phyloP scores from a whole-genome alignment of 2,329 filamentous ascomycete species.

The Scytalidium sp. region DNA sequence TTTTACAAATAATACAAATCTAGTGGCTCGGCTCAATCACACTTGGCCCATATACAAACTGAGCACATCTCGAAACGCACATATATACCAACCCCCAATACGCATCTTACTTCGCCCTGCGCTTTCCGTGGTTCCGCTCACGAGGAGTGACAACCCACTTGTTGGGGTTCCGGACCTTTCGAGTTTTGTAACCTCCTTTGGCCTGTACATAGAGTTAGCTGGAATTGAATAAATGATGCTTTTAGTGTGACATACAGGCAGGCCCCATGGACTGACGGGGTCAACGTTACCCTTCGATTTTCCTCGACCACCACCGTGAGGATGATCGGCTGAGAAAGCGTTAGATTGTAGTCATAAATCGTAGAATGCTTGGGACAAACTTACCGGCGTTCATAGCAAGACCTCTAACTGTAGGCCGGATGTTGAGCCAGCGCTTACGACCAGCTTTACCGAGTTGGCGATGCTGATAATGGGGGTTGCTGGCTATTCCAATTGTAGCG shows the following conservation, averaged over 20 bases:
- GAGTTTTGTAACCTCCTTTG: slow-evolving; percentile 90
- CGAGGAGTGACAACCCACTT: slow-evolving; percentile 84
- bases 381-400: slow-evolving; percentile 95
- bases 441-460: slow-evolving; percentile 92
- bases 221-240: background rate
- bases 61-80: background rate
- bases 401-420: slow-evolving; percentile 92
- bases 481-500: slow-evolving; percentile 89
- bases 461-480: slow-evolving; percentile 90
- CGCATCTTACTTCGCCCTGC: slow-evolving; percentile 59
- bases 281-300: slow-evolving; percentile 98
- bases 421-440: slow-evolving; percentile 88
- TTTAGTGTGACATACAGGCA: slow-evolving; percentile 64
- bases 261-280: slow-evolving; percentile 95
- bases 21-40: background rate
- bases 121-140: slow-evolving; percentile 86
- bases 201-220: slow-evolving; percentile 44
- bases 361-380: slow-evolving; percentile 22
- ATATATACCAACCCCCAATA: background rate
- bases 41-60: background rate
- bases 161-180: slow-evolving; percentile 84
- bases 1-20: background rate
- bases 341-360: slow-evolving; percentile 14
- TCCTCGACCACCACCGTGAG: slow-evolving; percentile 97
- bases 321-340: slow-evolving; percentile 70